Conservation (phyloP, 441 rosid species). For the Erodium moschatum region DNA sequence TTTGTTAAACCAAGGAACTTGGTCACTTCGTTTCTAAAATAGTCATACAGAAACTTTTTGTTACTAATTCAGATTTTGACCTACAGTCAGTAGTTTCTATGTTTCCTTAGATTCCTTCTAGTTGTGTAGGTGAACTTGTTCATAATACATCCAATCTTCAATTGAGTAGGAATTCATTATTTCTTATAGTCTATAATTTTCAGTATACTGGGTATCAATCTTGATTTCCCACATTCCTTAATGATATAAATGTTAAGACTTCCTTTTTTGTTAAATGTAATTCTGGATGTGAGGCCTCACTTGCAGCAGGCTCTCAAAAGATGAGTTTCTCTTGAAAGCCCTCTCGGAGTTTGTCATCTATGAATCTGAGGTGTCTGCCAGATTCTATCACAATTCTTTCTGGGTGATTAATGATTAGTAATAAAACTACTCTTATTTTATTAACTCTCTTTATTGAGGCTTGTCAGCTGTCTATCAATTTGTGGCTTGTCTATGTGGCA, state of each 20-base stretch:
- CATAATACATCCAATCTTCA: too few relatives aligned
- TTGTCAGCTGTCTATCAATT: neutral
- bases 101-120: neutral
- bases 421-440: neutral
- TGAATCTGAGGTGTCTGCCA: neutral
- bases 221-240: neutral
- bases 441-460: neutral
- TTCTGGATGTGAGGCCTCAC: neutral
- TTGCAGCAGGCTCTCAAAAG: neutral
- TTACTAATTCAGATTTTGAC: neutral
- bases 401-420: neutral
- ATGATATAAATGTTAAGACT: neutral
- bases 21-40: neutral
- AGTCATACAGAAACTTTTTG: neutral
- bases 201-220: too few relatives aligned
- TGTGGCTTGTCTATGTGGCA: constrained; percentile 30
- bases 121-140: too few relatives aligned
- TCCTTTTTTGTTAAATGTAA: neutral
- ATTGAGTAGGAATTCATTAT: too few relatives aligned
- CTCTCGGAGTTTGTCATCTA: neutral
- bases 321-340: neutral
- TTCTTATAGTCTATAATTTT: too few relatives aligned
- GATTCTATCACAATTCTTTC: neutral
- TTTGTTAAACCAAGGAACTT: neutral
- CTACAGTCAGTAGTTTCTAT: neutral